Base-by-base conservation (phyloP, 768 basidiomycete genomes). In the Cubamyces lactineus region DNA sequence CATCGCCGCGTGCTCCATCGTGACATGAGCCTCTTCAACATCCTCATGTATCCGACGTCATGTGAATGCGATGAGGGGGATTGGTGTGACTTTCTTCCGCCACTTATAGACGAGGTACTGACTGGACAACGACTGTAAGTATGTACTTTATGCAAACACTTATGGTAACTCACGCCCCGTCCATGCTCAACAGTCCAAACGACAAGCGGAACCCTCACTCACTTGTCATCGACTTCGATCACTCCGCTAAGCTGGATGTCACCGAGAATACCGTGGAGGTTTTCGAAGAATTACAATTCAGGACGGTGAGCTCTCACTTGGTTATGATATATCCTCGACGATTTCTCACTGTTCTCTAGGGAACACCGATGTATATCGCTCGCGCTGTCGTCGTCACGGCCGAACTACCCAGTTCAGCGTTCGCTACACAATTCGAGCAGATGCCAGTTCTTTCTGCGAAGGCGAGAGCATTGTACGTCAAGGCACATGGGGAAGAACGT, bases 31-130 rank as follows among this genome's bases (percentile, higher is more conserved):
- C 8, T 53, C 5, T 24, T 46, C 40, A 65, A 65, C 45, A 53
- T 65, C 16, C 52, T 65, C 15, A 65, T 65, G 50, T 65, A 65
- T 43, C 64, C 64, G 8, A 30, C 45, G 15, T 54, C 42, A 1
- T 34, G 34, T 19, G 54, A 21, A 8, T 30, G 21, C 15, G 8
- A 19, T 1, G 53, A 41, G 6, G 43, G 16, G 19, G 5, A 54
- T 38, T 34, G 53, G 15, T 17, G 45, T 19, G 28, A 46, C 8
- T 40, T 40, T 21, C 5, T 43, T 17, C 64, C 34, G 1, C 49
- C 34, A 16, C 34, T 65, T 16, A 65, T 65, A 2, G 26, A 59
- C 5, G 55, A 59, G 15, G 16, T 65, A 1, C 16, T 65, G 12
- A 4, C 3, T 2, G 48, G 58, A 19, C 15, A 49, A 26, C 41